These are phyloP conservation scores for Aspergillus uvarum DNA, from an alignment of 2,329 filamentous ascomycete genomes.

Conservation along the genomic window DNA sequence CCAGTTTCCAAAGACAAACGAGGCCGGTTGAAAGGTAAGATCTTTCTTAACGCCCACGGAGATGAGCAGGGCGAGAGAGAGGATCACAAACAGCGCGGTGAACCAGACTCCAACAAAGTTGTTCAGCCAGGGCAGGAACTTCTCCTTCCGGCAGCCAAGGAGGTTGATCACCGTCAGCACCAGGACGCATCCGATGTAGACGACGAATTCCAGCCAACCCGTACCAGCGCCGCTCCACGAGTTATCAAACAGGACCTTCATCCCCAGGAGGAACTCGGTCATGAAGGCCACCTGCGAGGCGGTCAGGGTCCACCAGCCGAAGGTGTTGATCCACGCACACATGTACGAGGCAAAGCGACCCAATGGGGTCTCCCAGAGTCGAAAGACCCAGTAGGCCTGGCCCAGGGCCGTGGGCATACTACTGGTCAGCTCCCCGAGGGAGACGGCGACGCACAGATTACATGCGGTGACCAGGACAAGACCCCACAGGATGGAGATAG, in stretches of 20 bases:
- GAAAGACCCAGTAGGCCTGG: conserved; percentile 59
- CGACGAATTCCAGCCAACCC: conserved; percentile 57
- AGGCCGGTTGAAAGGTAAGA: conserved; percentile 50
- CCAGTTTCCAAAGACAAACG: conserved; percentile 56
- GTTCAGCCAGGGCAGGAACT: conserved; percentile 54
- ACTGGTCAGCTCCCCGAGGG: conserved; percentile 66
- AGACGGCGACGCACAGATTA: conserved; percentile 62
- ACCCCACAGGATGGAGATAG: conserved; percentile 69
- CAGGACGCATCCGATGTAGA: conserved; percentile 54
- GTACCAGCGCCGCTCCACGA: conserved; percentile 47
- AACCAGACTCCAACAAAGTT: conserved; percentile 58
- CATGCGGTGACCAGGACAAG: conserved; percentile 65
- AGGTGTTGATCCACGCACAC: conserved; percentile 61
- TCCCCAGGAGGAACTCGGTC: conserved; percentile 58
- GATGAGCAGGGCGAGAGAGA: conserved; percentile 54
- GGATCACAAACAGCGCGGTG: conserved; percentile 52
- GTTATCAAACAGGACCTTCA: conserved; percentile 55
- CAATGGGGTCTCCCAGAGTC: conserved; percentile 38
- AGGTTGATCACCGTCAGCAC: conserved; percentile 53
- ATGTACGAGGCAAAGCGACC: conserved; percentile 57
- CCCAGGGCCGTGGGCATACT: conserved; percentile 62
- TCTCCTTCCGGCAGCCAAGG: conserved; percentile 52
- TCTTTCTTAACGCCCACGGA: conserved; percentile 49
- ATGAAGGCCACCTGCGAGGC: conserved; percentile 60
- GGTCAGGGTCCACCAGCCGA: conserved; percentile 59